Conservation (phyloP, 306 rosid genomes). For the Begonia loranthoides region DNA sequence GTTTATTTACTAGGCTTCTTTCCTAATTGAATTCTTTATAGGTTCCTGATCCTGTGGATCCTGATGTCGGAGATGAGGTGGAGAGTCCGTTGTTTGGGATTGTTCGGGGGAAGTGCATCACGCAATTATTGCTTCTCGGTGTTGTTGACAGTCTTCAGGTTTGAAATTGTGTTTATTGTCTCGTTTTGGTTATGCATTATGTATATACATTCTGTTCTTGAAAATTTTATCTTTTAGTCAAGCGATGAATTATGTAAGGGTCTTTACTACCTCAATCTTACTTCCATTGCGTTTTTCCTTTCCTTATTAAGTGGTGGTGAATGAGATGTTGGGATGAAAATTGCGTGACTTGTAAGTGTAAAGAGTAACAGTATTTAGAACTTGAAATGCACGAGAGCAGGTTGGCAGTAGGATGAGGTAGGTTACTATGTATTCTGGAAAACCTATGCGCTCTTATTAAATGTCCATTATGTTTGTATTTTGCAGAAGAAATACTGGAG, state of each 20-base stretch:
- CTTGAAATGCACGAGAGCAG: no score
- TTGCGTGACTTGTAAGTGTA: no score
- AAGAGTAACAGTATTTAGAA: no score
- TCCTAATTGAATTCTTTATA: conserved; percentile 13
- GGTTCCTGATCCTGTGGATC: conserved; percentile 59
- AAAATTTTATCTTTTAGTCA: no score
- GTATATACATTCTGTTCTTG: no score
- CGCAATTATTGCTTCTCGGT: conserved; percentile 80
- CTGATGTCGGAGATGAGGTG: conserved; percentile 56
- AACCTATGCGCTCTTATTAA: no score
- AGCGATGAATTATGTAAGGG: no score
- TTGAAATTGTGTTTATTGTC: conserved; percentile 12
- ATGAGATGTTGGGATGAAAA: no score
- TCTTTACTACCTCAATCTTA: no score
- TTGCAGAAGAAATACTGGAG: conserved; percentile 94
- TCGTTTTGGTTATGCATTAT: conserved; percentile 1
- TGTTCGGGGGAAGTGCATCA: conserved; percentile 87
- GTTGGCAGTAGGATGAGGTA: not conserved
- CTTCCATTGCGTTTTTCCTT: no score
- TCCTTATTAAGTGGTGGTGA: no score
- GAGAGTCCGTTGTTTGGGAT: conserved; percentile 62
- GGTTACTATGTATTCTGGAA: not conserved
- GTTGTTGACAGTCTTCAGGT: conserved; percentile 95
- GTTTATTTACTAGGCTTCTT: not conserved
- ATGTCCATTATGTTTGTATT: not conserved